Evolutionary conservation across 1,284 basidiomycete species (phyloP), one percentile per base, ranked within the genome.

Genomic region (Caloboletus inedulis): DNA sequence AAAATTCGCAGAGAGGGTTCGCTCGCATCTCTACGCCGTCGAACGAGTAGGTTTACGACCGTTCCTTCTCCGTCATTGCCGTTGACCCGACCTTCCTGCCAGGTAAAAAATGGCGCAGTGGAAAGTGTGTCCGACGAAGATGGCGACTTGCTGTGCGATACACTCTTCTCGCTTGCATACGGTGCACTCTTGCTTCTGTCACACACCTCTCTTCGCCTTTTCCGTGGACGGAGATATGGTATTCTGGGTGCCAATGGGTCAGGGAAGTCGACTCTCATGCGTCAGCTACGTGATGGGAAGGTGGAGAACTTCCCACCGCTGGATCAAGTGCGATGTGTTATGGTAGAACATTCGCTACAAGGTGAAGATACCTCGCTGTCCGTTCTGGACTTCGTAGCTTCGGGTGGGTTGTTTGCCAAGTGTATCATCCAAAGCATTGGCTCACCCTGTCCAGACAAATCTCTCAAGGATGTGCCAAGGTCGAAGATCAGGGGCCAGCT

Each of bases 341-440:
- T 98, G 94, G 94, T 98, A 21, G 94, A 98, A 73, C 94, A 98
- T 73, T 87, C 92, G 42, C 78, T 97, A 18, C 94, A 97, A 74
- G 93, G 94, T 48, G 94, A 98, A 74, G 91, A 96, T 69, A 85
- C 80, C 13, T 86, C 86, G 4, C 62, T 86, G 50, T 81, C 87
- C 30, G 87, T 97, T 54, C 75, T 97, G 49, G 92, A 97, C 72
- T 97, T 96, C 70, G 86, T 98, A 62, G 84, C 88, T 29, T 78
- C 87, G 51, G 91, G 91, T 89, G 58, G 62, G 79, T 66, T 39
- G 53, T 51, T 50, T 4, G 42, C 56, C 33, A 34, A 51, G 40
- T 48, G 9, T 31, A 48, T 43, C 37, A 37, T 49, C 33, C 51
- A 45, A 42, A 37, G 52, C 42, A 45, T 48, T 37, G 35, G 34